These are phyloP conservation scores for Mucor ambiguus DNA, from an alignment of 371 early-diverging fungal genomes.

Conservation along the genomic window DNA sequence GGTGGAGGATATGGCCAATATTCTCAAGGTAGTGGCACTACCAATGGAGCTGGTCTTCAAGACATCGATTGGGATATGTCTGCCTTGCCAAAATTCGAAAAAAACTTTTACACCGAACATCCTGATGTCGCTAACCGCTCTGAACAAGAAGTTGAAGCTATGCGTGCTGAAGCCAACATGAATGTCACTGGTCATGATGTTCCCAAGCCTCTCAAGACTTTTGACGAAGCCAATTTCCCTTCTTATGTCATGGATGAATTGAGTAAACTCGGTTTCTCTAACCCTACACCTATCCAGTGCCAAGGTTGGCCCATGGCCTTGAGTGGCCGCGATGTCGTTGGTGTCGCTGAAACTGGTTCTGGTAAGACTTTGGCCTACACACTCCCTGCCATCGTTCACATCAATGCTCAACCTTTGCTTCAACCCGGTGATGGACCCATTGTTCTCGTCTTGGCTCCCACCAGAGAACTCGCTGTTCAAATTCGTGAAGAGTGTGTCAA, in stretches of 20 bases:
- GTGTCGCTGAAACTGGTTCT: conserved; percentile 98
- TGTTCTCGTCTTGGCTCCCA: conserved; percentile 92
- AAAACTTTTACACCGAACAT: conserved; percentile 92
- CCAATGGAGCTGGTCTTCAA: conserved; percentile 62
- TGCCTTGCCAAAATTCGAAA: conserved; percentile 81
- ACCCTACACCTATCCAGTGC: conserved; percentile 98
- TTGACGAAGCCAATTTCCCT: conserved; percentile 87
- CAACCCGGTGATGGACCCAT: conserved; percentile 98
- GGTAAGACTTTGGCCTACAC: conserved; percentile 99
- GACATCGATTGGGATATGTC: conserved; percentile 73
- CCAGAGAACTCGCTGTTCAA: conserved; percentile 93
- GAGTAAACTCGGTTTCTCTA: conserved; percentile 78
- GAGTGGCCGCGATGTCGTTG: conserved; percentile 97
- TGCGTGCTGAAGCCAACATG: conserved; percentile 71
- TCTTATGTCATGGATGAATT: conserved; percentile 88
- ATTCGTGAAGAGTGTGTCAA: conserved; percentile 93
- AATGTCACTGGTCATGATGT: conserved; percentile 70
- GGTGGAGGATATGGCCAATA: conserved; percentile 40
- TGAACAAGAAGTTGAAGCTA: conserved; percentile 63
- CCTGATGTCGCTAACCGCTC: conserved; percentile 62
- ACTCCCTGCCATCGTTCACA: conserved; percentile 98
- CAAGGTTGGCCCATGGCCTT: conserved; percentile 99
- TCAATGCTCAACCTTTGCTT: conserved; percentile 95
- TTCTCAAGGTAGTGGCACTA: conserved; percentile 41
- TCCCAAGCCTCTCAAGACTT: conserved; percentile 82